phyloP scores from a whole-genome alignment of 2,329 filamentous ascomycete genomes.

The Fusarium sp. region DNA sequence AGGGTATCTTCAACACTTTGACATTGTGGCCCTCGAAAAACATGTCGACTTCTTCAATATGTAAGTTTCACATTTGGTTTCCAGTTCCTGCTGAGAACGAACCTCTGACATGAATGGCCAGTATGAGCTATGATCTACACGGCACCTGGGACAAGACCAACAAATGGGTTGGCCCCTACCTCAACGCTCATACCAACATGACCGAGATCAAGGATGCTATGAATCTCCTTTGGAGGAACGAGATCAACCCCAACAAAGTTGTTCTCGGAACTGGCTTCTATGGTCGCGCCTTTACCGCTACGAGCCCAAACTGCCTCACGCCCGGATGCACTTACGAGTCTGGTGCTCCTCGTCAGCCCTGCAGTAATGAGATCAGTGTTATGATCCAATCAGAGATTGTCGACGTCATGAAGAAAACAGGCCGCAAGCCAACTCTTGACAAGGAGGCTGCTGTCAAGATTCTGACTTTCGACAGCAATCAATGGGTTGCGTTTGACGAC shows the following conservation, averaged over 20 bases:
- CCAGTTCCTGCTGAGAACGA: background rate
- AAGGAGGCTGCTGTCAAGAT: slow-evolving; percentile 48
- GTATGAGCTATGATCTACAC: slow-evolving; percentile 55
- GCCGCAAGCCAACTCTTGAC: slow-evolving; percentile 20
- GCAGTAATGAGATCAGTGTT: background rate
- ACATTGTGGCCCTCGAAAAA: slow-evolving; percentile 5
- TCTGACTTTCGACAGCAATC: slow-evolving; percentile 40
- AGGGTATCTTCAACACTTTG: slow-evolving; percentile 23
- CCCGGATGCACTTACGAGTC: slow-evolving; percentile 42
- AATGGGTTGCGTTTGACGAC: slow-evolving; percentile 53
- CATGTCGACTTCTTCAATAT: slow-evolving; percentile 26
- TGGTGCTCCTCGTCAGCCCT: background rate
- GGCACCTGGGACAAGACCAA: slow-evolving; percentile 54
- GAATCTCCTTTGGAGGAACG: slow-evolving; percentile 61
- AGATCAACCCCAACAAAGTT: slow-evolving; percentile 57
- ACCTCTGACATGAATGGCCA: background rate
- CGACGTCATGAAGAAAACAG: background rate
- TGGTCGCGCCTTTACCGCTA: slow-evolving; percentile 42
- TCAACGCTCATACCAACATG: slow-evolving; percentile 60
- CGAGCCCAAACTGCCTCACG: slow-evolving; percentile 24
- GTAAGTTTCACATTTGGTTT: background rate
- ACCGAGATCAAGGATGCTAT: slow-evolving; percentile 58
- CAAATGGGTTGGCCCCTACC: slow-evolving; percentile 44
- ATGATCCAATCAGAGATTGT: background rate
- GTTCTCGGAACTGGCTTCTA: slow-evolving; percentile 58